Evolutionary conservation across 768 basidiomycete species (phyloP), one percentile per base, ranked within the genome.

Genomic region (Neoboletus subvelutipes): DNA sequence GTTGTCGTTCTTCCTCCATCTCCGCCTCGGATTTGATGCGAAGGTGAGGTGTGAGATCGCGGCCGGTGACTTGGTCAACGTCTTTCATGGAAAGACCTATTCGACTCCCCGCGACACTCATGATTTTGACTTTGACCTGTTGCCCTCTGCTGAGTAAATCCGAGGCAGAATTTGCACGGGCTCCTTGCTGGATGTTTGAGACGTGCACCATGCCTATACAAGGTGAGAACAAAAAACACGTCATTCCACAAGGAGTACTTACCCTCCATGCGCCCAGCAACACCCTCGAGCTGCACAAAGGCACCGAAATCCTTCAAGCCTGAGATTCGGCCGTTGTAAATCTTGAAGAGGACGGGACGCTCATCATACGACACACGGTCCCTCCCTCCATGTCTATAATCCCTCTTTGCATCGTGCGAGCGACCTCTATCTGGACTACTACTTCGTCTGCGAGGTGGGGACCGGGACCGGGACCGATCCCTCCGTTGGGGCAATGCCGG

Each of bases 51-150:
- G 94, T 92, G 55, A 98, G 82, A 69, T 99, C 97, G 24, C 85
- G 86, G 7, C 96, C 97, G 1, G 87, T 87, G 17, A 70, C 73
- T 71, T 99, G 97, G 70, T 99, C 97, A 33, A 94, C 97, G 69
- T 99, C 97, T 68, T 96, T 96, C 90, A 99, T 98, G 24, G 96
- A 98, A 24, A 99, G 80, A 9, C 91, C 83, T 52, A 94, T 73
- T 52, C 92, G 84, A 59, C 54, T 83, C 5, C 91, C 92, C 2
- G 94, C 91, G 22, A 93, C 81, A 57, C 92, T 94, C 87, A 97
- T 91, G 59, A 98, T 94, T 72, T 99, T 98, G 68, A 98, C 92
- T 71, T 96, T 98, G 59, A 97, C 92, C 15, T 77, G 67, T 67
- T 98, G 92, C 22, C 88, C 87, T 56, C 94, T 82, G 59, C 83